Evolutionary conservation across 2,329 filamentous ascomycete genomes (phyloP), one percentile per base, ranked within the genome.

Genomic region (Aspergillus chevalieri): DNA sequence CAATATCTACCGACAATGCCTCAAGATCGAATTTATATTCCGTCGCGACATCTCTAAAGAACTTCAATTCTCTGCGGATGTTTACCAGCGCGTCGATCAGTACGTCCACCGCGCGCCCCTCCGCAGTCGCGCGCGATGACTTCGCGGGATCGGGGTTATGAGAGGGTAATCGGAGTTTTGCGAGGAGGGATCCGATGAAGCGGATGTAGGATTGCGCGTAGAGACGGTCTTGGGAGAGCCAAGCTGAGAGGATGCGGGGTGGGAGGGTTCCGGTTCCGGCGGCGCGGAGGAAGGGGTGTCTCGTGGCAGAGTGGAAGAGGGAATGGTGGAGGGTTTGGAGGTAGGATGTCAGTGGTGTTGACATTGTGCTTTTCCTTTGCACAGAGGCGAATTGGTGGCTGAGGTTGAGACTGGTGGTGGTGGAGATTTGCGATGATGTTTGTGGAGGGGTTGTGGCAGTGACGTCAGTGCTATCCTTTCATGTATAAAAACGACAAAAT

Each of bases 191-290:
- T 7, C 84, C 84, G 19, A 83, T 79, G 57, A 86, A 87, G 22
- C 78, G 76, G 57, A 87, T 79, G 67, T 88, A 87, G 46, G 80
- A 79, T 55, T 86, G 83, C 30, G 85, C 82, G 67, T 88, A 86
- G 51, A 89, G 78, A 7, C 82, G 75, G 66, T 89, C 85, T 65
- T 87, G 85, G 10, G 82, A 80, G 41, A 89, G 80, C 86, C 86
- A 89, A 64, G 77, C 75, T 17, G 78, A 77, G 9, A 89, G 72
- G 1, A 74, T 68, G 0, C 72, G 60, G 44, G 80, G 80, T 15
- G 79, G 71, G 15, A 86, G 71, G 0, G 76, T 78, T 19, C 86
- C 85, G 48, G 76, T 73, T 12, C 84, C 84, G 5, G 85, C 85
- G 44, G 80, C 76, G 9, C 73, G 74, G 46, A 89, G 79, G 68